Conservation (phyloP, 352 stramenopile genomes). For the Pythium pectinolyticum region DNA sequence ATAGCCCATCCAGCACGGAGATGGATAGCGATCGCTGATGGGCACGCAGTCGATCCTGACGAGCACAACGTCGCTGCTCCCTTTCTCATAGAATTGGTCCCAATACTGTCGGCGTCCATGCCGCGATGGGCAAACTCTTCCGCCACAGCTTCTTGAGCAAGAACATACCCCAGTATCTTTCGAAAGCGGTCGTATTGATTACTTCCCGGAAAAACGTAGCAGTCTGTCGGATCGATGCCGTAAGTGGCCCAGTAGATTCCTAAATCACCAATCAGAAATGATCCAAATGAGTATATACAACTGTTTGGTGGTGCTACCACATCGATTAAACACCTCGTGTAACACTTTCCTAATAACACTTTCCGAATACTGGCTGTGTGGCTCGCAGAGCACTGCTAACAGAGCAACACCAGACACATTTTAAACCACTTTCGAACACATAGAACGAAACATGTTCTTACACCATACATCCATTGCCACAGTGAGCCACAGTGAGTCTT, state of each 20-base stretch:
- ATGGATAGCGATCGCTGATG: slow-evolving; percentile 22
- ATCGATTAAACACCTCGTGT: no score
- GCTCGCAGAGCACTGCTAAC: no score
- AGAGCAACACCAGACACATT: no score
- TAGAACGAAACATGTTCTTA: no score
- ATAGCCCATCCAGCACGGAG: slow-evolving; percentile 27
- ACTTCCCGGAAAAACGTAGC: slow-evolving; percentile 22
- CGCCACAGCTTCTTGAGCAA: background rate
- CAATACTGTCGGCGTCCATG: slow-evolving; percentile 20
- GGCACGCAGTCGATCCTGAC: slow-evolving; percentile 26
- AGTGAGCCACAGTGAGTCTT: no score
- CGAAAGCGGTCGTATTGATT: slow-evolving; percentile 30
- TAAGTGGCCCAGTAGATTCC: slow-evolving; percentile 19
- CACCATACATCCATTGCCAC: no score
- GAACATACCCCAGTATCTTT: slow-evolving; percentile 12
- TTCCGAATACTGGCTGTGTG: no score
- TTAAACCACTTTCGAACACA: no score
- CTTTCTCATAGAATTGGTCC: slow-evolving; percentile 28
- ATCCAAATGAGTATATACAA: slow-evolving; percentile 17
- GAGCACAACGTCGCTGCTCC: slow-evolving; percentile 23
- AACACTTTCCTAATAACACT: no score
- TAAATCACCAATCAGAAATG: background rate
- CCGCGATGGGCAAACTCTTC: slow-evolving; percentile 21
- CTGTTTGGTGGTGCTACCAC: no score
- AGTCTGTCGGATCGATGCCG: slow-evolving; percentile 1